Base-by-base conservation (phyloP, 495 filamentous ascomycete species). In the Talaromyces trachyspermus region DNA sequence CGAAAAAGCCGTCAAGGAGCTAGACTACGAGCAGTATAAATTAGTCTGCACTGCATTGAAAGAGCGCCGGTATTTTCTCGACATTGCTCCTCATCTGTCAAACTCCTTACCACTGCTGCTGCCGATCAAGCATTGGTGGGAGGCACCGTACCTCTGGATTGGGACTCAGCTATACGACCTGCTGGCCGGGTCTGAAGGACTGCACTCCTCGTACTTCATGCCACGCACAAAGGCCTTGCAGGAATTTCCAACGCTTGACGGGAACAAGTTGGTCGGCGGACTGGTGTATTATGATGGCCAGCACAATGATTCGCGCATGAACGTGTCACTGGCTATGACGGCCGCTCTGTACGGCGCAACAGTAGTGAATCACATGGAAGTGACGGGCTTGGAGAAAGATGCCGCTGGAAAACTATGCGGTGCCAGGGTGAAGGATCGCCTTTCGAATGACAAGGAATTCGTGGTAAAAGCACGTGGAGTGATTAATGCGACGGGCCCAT, bases 271-370 rank as follows among this genome's bases (percentile, higher is more conserved):
- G 9, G 79, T 84, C 29, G 87, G 88, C 19, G 88, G 88, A 32
- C 62, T 91, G 42, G 88, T 92, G 0, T 92, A 92, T 67, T 92
- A 92, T 60, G 75, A 92, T 62, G 87, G 87, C 47, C 85, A 85
- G 1, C 87, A 92, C 65, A 92, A 91, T 57, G 87, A 92, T 64
- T 89, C 88, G 24, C 75, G 87, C 32, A 92, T 92, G 87, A 92
- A 92, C 52, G 84, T 90, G 12, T 86, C 86, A 9, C 66, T 91
- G 42, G 87, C 83, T 5, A 86, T 88, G 80, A 92, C 87, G 22
- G 86, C 86, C 1, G 88, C 88, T 4, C 68, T 90, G n/a, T 90
- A 89, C 53, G 87, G 88, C 33, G 78, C 81, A 24, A 91, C 86
- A 4, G 77, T 92, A 20, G 77, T 86, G 27, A 91, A 89, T 59